These are phyloP conservation scores for Lasiosphaeriaceae sp. DNA, from an alignment of 495 filamentous ascomycete species.

Conservation along the genomic window DNA sequence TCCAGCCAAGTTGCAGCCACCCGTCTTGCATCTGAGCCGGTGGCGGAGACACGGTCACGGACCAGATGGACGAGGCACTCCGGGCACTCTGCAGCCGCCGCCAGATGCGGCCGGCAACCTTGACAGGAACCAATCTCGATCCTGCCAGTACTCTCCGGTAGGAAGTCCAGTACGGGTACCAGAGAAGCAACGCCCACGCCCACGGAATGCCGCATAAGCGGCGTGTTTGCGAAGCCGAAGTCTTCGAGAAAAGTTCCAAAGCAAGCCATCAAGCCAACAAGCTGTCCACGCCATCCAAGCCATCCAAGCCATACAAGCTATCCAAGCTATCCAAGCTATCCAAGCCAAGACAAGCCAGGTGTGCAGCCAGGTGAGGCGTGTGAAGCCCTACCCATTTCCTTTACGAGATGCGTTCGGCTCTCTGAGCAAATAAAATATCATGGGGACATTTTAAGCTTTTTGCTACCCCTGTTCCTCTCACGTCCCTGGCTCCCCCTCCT, in stretches of 20 bases:
- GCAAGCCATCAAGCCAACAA: background rate
- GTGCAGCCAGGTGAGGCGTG: background rate
- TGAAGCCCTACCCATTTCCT: background rate
- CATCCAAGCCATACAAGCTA: background rate
- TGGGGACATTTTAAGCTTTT: conserved; percentile 12
- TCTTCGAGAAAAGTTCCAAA: background rate
- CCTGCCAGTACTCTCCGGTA: background rate
- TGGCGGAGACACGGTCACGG: background rate
- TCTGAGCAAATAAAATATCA: background rate
- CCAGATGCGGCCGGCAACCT: background rate
- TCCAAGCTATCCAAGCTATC: background rate
- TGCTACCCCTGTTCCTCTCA: conserved; percentile 1
- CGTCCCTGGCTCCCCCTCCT: too few species aligned
- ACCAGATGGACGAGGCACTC: background rate
- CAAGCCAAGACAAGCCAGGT: background rate
- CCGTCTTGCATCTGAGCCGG: background rate
- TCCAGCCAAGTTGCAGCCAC: background rate
- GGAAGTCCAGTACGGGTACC: background rate
- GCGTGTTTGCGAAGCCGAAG: too few species aligned
- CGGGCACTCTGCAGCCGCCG: too few species aligned
- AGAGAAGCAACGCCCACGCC: background rate
- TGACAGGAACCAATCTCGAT: background rate
- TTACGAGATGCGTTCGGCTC: background rate
- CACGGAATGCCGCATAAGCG: too few species aligned
- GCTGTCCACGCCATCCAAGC: background rate